phyloP scores from a whole-genome alignment of 768 basidiomycete genomes.

The Boletus reticulatus region DNA sequence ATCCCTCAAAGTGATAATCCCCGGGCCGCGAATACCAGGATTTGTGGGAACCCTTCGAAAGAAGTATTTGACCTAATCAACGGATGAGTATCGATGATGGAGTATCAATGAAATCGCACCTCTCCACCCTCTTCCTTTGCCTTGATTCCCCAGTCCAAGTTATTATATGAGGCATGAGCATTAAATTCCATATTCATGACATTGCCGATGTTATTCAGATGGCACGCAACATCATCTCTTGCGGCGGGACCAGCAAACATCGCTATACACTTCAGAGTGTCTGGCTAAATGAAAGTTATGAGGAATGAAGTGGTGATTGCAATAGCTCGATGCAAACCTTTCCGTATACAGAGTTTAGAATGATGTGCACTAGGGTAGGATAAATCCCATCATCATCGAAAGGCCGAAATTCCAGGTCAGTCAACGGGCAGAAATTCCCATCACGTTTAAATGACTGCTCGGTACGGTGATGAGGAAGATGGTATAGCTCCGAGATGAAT shows the following conservation, averaged over 20 bases:
- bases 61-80: not conserved
- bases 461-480: not conserved
- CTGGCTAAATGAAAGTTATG: not conserved
- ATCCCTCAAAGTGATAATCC: not conserved
- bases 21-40: not conserved
- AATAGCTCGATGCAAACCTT: not conserved
- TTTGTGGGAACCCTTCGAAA: not conserved
- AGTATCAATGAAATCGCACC: not conserved
- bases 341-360: not conserved
- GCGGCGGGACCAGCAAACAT: not conserved
- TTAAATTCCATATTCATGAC: not conserved
- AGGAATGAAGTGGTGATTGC: not conserved
- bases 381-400: not conserved
- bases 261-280: not conserved
- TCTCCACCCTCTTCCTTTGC: not conserved
- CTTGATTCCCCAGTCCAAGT: not conserved
- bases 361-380: not conserved
- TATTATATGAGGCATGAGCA: not conserved
- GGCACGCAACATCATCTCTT: not conserved
- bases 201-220: not conserved
- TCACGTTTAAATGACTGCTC: constrained; percentile 3
- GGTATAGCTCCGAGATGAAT: not conserved
- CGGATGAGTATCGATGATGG: not conserved
- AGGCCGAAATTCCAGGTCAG: not conserved
- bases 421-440: not conserved